Base-by-base conservation (phyloP, 768 basidiomycete species). In the Termitomyces sp. region DNA sequence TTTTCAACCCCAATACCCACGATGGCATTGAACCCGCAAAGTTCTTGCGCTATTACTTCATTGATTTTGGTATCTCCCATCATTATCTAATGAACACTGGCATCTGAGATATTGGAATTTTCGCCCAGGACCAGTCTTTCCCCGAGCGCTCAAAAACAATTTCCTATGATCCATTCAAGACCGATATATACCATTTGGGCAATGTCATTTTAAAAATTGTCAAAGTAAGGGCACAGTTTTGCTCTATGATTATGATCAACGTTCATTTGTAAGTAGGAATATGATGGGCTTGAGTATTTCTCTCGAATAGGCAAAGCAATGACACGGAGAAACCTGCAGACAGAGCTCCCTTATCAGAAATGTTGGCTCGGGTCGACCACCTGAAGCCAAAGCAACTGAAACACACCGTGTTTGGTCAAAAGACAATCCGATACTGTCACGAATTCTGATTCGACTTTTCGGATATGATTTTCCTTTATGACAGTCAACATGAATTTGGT, bases 81-180 rank as follows among this genome's bases (percentile, higher is more conserved):
- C 64, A 58, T 10, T 68, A 72, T 0, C 49, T 63, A 0, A 62
- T 71, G 5, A 54, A 62, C 0, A 44, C 63, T 0, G 73, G 17
- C 16, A 5, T 59, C 0, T 71, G 70, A 31, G 41, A 58, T 5
- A 68, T 72, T 0, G 57, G 50, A 17, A 66, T 76, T 2, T 59
- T 59, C 10, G 80, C 77, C 0, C 78, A 73, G 3, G 80, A 83
- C 62, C 71, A 70, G 49, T 64, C 74, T 0, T 72, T 71, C 0
- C n/a, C n/a, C n/a, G n/a, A n/a, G n/a, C n/a, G n/a, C n/a, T n/a
- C n/a, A n/a, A n/a, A n/a, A n/a, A n/a, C 78, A 0, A 40, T 58
- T 0, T 69, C 64, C 1, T 63, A 68, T 9, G 61, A 81, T 56
- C 75, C 77, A 0, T 82, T 81, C 42, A 64, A 72, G 0, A 73